A percentile compares a stretch with the other conserved stretches of the same genome.
Conservation (phyloP, 441 rosid genomes). For the Erodium texanum region DNA sequence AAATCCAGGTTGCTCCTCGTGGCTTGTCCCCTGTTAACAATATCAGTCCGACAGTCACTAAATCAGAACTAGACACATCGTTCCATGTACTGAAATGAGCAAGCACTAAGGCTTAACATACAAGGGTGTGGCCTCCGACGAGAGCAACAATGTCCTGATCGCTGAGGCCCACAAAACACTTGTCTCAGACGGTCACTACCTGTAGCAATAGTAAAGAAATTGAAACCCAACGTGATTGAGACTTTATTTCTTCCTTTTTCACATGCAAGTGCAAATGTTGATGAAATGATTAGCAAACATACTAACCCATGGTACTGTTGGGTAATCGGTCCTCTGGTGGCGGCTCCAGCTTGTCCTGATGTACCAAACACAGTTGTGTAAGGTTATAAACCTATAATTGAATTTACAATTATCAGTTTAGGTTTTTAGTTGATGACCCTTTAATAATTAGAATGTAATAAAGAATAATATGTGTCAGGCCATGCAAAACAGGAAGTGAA, state of each 20-base stretch:
- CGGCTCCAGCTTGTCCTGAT: background rate
- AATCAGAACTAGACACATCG: background rate
- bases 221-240: background rate
- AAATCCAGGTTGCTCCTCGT: constrained; percentile 93
- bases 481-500: no score
- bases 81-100: background rate
- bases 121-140: constrained; percentile 96
- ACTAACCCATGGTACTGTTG: background rate
- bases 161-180: constrained; percentile 69
- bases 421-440: no score
- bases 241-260: background rate
- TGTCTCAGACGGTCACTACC: constrained; percentile 72
- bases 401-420: no score
- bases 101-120: constrained; percentile 19
- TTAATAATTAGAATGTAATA: no score
- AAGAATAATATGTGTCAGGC: no score
- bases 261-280: background rate
- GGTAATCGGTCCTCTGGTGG: background rate
- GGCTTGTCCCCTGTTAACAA: constrained; percentile 78
- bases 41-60: background rate
- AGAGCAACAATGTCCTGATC: constrained; percentile 86
- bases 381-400: no score
- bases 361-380: no score
- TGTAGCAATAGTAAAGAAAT: constrained; percentile 13
- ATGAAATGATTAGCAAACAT: background rate